These are phyloP conservation scores for Cercospora berteroae DNA, from an alignment of 2,329 filamentous ascomycete genomes.

Conservation along the genomic window DNA sequence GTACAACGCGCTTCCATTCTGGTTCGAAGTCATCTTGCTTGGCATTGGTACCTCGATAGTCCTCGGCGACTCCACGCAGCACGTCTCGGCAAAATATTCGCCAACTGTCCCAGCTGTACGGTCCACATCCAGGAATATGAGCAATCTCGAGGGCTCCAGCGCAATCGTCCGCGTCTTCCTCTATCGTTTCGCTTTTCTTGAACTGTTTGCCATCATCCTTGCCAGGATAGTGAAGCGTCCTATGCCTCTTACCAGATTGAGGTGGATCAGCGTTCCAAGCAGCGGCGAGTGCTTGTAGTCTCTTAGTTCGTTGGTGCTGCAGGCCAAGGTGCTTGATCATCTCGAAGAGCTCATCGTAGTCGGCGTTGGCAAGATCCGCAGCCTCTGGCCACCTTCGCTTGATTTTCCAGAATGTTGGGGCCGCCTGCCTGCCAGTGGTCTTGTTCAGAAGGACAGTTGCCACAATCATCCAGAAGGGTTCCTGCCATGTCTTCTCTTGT, in stretches of 20 bases:
- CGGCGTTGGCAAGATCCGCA: slow-evolving; percentile 58
- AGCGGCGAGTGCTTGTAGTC: slow-evolving; percentile 68
- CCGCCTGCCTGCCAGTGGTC: slow-evolving; percentile 69
- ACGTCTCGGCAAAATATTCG: slow-evolving; percentile 87
- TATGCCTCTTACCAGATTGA: slow-evolving; percentile 54
- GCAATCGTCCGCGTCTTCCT: slow-evolving; percentile 47
- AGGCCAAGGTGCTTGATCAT: slow-evolving; percentile 72
- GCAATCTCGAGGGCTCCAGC: slow-evolving; percentile 75
- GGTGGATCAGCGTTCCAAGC: slow-evolving; percentile 67
- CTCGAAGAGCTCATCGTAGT: slow-evolving; percentile 55
- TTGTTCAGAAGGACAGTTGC: slow-evolving; percentile 83
- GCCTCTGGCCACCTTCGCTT: slow-evolving; percentile 68
- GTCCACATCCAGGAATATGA: slow-evolving; percentile 72
- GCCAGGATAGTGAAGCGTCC: slow-evolving; percentile 56
- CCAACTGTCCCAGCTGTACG: slow-evolving; percentile 86
- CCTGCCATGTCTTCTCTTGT: slow-evolving; percentile 72
- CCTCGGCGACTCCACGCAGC: slow-evolving; percentile 62
- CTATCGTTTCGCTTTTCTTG: slow-evolving; percentile 43
- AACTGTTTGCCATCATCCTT: slow-evolving; percentile 52
- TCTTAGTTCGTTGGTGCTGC: slow-evolving; percentile 63
- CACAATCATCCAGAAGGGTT: slow-evolving; percentile 78
- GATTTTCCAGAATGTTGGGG: slow-evolving; percentile 71
- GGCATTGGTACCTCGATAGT: slow-evolving; percentile 62
- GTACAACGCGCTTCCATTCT: slow-evolving; percentile 86
- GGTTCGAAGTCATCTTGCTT: slow-evolving; percentile 61